Evolutionary conservation across 495 filamentous ascomycete species (phyloP).

Genomic region (Lepraria neglecta): DNA sequence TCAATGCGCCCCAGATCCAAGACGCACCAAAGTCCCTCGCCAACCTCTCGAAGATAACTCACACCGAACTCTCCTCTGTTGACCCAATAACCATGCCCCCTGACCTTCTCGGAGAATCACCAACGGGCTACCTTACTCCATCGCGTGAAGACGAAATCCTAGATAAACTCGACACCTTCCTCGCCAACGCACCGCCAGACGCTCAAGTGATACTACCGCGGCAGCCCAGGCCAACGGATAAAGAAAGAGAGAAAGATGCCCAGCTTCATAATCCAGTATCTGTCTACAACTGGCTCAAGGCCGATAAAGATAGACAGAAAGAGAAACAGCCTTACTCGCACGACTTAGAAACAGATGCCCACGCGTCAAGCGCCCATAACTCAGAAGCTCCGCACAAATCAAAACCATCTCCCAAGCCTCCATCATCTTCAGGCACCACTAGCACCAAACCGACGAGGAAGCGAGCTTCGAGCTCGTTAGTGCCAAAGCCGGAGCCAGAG

Average conservation of each 20-base stretch:
- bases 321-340: not conserved
- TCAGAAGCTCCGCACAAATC: conserved; percentile 10
- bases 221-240: conserved; percentile 39
- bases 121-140: conserved; percentile 56
- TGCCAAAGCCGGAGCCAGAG: conserved; percentile 37
- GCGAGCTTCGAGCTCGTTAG: conserved; percentile 16
- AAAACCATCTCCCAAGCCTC: conserved; percentile 33
- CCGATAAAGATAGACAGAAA: conserved; percentile 42
- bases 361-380: conserved; percentile 8
- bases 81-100: conserved; percentile 27
- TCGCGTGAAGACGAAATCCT: conserved; percentile 79
- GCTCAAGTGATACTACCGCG: conserved; percentile 36
- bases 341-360: conserved; percentile 9
- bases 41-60: conserved; percentile 17
- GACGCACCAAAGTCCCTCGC: conserved; percentile 15
- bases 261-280: conserved; percentile 71
- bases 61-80: conserved; percentile 19
- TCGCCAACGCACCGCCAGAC: conserved; percentile 46
- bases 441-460: conserved; percentile 32
- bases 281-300: conserved; percentile 85
- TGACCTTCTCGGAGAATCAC: conserved; percentile 23
- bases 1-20: conserved; percentile 12
- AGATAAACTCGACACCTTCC: conserved; percentile 57
- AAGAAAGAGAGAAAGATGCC: conserved; percentile 47
- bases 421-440: conserved; percentile 38